Conservation (phyloP, 768 basidiomycete genomes). For the Grammothele lineata region DNA sequence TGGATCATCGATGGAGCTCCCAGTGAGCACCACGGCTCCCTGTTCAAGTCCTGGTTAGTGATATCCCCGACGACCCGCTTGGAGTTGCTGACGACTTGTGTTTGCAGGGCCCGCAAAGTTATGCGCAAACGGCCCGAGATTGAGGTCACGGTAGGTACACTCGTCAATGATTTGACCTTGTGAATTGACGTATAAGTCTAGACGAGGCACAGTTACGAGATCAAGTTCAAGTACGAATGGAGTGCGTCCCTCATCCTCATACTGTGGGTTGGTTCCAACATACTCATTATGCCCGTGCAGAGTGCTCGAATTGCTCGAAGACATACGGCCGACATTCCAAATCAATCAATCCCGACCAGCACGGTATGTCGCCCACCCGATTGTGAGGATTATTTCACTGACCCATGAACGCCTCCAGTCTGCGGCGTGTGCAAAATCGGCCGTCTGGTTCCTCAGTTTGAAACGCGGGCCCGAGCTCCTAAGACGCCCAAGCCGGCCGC, state of each 20-base stretch:
- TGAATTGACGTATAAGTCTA: conserved; percentile 20
- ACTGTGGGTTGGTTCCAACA: conserved; percentile 37
- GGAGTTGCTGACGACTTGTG: background rate
- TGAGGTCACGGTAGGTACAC: conserved; percentile 54
- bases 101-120: conserved; percentile 65
- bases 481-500: conserved; percentile 30
- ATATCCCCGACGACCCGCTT: background rate
- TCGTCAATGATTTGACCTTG: too few species aligned
- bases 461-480: conserved; percentile 26
- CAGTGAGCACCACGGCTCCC: conserved; percentile 67
- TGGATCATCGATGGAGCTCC: conserved; percentile 76
- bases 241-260: conserved; percentile 45
- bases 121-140: conserved; percentile 67
- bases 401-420: conserved; percentile 33
- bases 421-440: conserved; percentile 66
- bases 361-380: conserved; percentile 38
- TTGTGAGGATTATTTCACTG: background rate
- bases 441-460: conserved; percentile 54
- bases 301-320: background rate
- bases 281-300: background rate
- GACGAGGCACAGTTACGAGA: conserved; percentile 75
- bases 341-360: conserved; percentile 63
- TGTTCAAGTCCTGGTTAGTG: conserved; percentile 64
- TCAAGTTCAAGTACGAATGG: conserved; percentile 70
- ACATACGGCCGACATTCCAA: conserved; percentile 76